These are phyloP conservation scores for Lophiotrema nucula DNA, from an alignment of 495 filamentous ascomycete species.

Conservation along the genomic window DNA sequence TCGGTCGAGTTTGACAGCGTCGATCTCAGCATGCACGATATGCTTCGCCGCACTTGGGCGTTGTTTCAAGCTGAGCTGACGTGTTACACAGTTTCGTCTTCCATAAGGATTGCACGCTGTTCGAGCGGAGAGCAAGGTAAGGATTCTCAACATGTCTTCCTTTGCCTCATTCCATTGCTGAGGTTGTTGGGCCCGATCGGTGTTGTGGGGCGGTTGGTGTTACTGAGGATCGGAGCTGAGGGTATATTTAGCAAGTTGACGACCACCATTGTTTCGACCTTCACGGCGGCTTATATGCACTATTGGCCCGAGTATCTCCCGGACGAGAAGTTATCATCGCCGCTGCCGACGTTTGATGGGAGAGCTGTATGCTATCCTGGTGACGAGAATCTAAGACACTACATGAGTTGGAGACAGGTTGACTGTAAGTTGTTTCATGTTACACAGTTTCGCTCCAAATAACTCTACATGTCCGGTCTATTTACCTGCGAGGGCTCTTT, in stretches of 20 bases:
- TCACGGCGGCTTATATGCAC: slow-evolving; percentile 87
- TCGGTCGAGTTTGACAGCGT: no score
- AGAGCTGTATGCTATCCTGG: slow-evolving; percentile 84
- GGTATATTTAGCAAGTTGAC: slow-evolving; percentile 69
- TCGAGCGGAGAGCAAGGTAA: slow-evolving; percentile 82
- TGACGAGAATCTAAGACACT: slow-evolving; percentile 77
- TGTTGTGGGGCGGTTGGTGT: not conserved
- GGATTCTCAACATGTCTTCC: slow-evolving; percentile 4
- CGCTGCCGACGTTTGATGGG: slow-evolving; percentile 87
- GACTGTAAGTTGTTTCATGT: slow-evolving; percentile 65
- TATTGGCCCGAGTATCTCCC: slow-evolving; percentile 78
- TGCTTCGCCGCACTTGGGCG: slow-evolving; percentile 8
- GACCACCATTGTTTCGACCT: slow-evolving; percentile 85
- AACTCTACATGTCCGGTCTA: no score
- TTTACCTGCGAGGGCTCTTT: no score
- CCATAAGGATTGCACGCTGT: slow-evolving; percentile 73
- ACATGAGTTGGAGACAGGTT: slow-evolving; percentile 94
- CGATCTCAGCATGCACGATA: not conserved
- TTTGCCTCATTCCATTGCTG: not conserved
- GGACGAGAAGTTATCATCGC: slow-evolving; percentile 62
- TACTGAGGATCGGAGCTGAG: slow-evolving; percentile 1
- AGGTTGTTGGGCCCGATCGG: not conserved
- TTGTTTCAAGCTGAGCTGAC: slow-evolving; percentile 20
- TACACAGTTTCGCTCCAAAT: slow-evolving; percentile 7
- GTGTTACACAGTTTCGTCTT: slow-evolving; percentile 72